Conservation (phyloP, 2,329 filamentous ascomycete genomes). For the Coccinonectria pachysandricola region DNA sequence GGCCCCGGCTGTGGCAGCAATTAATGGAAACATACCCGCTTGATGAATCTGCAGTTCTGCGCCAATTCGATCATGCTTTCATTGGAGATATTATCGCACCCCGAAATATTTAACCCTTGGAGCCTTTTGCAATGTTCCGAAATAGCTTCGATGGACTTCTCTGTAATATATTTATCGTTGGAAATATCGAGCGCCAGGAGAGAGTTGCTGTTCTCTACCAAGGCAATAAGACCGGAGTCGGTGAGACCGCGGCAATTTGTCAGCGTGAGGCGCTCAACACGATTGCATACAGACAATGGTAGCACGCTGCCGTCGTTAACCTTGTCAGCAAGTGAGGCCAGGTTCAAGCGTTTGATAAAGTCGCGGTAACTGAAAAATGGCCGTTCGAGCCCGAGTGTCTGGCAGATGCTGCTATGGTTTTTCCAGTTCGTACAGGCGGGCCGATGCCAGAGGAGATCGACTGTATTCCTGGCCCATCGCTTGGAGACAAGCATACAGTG, state of each 20-base stretch:
- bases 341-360: constrained; percentile 84
- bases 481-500: constrained; percentile 92
- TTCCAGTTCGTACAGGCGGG: constrained; percentile 82
- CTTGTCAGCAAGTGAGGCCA: constrained; percentile 63
- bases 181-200: constrained; percentile 88
- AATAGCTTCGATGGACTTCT: constrained; percentile 66
- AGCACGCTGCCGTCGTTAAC: constrained; percentile 85
- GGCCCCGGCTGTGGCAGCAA: background rate
- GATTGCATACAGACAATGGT: constrained; percentile 74
- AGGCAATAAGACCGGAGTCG: constrained; percentile 68
- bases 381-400: constrained; percentile 59
- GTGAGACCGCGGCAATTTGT: constrained; percentile 82
- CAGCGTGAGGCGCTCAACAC: constrained; percentile 84
- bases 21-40: constrained; percentile 50
- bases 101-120: constrained; percentile 87
- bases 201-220: constrained; percentile 69
- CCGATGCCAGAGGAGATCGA: constrained; percentile 89
- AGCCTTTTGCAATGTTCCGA: constrained; percentile 73
- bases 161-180: constrained; percentile 72
- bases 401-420: constrained; percentile 71
- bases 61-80: constrained; percentile 75
- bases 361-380: constrained; percentile 83
- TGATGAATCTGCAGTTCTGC: constrained; percentile 73
- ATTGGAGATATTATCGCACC: constrained; percentile 75
- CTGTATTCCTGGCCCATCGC: constrained; percentile 83